phyloP scores from a whole-genome alignment of 2,329 filamentous ascomycete species.

The Diplodia scrobiculata region DNA sequence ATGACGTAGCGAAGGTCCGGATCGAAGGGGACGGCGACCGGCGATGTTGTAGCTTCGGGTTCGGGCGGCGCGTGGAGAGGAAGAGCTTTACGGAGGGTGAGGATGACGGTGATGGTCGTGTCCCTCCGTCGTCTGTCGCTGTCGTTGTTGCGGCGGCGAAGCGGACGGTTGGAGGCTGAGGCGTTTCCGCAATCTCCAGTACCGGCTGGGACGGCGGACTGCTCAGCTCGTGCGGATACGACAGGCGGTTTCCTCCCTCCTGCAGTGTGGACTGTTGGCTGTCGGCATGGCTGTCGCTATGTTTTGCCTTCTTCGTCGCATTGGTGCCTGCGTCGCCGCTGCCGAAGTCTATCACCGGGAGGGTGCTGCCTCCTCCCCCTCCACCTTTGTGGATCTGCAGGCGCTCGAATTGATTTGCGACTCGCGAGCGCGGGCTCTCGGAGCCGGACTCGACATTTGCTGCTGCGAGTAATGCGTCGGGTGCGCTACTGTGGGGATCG shows the following conservation, averaged over 20 bases:
- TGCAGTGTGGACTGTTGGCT: not conserved
- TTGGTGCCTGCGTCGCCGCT: slow-evolving; percentile 5
- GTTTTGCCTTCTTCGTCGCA: slow-evolving; percentile 25
- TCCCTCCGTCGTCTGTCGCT: not conserved
- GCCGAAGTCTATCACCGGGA: slow-evolving; percentile 25
- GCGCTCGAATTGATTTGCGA: slow-evolving; percentile 23
- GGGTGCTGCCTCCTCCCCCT: not conserved
- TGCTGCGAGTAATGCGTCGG: not conserved
- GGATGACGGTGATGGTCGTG: slow-evolving; percentile 15
- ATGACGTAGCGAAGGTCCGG: not conserved
- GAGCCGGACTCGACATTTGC: slow-evolving; percentile 5
- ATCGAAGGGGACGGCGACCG: slow-evolving; percentile 14
- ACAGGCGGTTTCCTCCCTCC: not conserved
- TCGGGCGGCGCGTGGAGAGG: slow-evolving; percentile 24
- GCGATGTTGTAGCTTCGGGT: slow-evolving; percentile 5
- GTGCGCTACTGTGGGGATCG: slow-evolving; percentile 23
- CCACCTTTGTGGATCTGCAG: slow-evolving; percentile 17
- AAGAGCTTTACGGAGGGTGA: slow-evolving; percentile 28
- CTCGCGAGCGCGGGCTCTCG: slow-evolving; percentile 26
- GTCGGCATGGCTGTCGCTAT: not conserved
- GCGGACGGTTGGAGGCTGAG: not conserved
- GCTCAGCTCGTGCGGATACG: not conserved
- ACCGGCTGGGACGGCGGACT: slow-evolving; percentile 21
- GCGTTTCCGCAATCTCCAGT: slow-evolving; percentile 27
- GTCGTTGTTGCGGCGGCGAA: slow-evolving; percentile 2